These are phyloP conservation scores for Lentinula guzmanii DNA, from an alignment of 768 basidiomycete genomes.

Conservation along the genomic window DNA sequence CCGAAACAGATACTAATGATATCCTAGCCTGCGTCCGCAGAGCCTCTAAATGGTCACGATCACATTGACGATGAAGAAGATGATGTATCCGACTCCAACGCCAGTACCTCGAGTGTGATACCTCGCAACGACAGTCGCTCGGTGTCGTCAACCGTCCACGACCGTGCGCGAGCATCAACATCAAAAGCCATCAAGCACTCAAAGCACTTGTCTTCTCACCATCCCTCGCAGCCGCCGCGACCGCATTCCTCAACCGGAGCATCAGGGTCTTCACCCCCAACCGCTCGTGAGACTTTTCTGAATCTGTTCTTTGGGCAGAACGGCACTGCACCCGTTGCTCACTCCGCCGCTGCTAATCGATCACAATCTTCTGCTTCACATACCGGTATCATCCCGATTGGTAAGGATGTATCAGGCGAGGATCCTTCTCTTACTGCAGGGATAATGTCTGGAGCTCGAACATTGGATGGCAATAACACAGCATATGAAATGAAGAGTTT, in stretches of 20 bases:
- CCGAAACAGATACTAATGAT: conserved; percentile 11
- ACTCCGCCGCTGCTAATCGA: conserved; percentile 41
- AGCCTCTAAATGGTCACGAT: conserved; percentile 50
- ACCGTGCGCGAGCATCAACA: conserved; percentile 47
- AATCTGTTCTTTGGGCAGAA: conserved; percentile 98
- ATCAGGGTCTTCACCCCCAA: conserved; percentile 34
- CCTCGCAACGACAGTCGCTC: conserved; percentile 56
- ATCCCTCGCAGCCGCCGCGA: conserved; percentile 17
- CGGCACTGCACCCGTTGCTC: conserved; percentile 67
- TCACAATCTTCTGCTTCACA: conserved; percentile 10
- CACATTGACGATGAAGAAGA: conserved; percentile 60
- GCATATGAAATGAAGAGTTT: conserved; percentile 99
- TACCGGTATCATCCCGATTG: conserved; percentile 39
- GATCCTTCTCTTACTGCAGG: conserved; percentile 51
- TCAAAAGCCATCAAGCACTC: conserved; percentile 24
- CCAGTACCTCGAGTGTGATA: conserved; percentile 47
- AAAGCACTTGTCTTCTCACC: conserved; percentile 29
- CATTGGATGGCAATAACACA: conserved; percentile 70
- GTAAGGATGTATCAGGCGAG: conserved; percentile 56
- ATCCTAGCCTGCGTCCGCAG: conserved; percentile 56
- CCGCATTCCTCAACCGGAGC: conserved; percentile 31
- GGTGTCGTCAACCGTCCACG: conserved; percentile 71
- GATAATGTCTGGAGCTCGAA: conserved; percentile 59
- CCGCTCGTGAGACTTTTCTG: conserved; percentile 87
- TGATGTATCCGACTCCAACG: conserved; percentile 49